phyloP scores from a whole-genome alignment of 2,329 filamentous ascomycete species.

The Penicillium sp. region DNA sequence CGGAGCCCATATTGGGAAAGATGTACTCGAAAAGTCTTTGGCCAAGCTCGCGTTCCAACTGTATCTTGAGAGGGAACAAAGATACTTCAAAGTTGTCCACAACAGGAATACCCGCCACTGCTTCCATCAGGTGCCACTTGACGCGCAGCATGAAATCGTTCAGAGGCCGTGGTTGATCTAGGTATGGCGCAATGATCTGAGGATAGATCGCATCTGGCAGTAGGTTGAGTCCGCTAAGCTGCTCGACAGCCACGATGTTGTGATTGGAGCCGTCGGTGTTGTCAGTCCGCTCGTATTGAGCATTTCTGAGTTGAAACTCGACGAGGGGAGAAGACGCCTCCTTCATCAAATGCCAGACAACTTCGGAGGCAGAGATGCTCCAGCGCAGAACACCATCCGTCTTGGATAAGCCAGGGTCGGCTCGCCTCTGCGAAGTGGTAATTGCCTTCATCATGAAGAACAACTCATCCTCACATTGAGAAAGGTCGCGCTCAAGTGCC shows the following conservation, averaged over 20 bases:
- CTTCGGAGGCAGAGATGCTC: constrained; percentile 91
- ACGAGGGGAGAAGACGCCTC: constrained; percentile 85
- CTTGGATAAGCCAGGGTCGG: constrained; percentile 65
- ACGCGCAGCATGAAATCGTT: constrained; percentile 85
- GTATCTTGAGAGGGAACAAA: constrained; percentile 87
- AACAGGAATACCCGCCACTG: constrained; percentile 94
- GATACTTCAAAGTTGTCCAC: constrained; percentile 97
- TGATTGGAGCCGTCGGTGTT: constrained; percentile 96
- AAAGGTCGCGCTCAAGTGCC: constrained; percentile 83
- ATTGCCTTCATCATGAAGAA: constrained; percentile 99
- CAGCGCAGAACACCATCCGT: constrained; percentile 82
- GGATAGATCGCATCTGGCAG: constrained; percentile 90
- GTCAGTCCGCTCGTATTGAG: constrained; percentile 92
- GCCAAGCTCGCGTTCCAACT: constrained; percentile 88
- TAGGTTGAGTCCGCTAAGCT: constrained; percentile 85
- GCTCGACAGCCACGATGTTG: constrained; percentile 86
- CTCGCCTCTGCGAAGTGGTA: constrained; percentile 89
- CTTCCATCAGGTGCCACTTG: constrained; percentile 98
- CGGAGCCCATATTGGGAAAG: constrained; percentile 77
- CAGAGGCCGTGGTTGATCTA: constrained; percentile 63
- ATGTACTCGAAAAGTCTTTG: constrained; percentile 96
- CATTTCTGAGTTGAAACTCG: constrained; percentile 88
- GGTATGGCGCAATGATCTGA: constrained; percentile 90
- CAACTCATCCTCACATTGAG: constrained; percentile 89
- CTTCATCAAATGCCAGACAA: constrained; percentile 94